Evolutionary conservation across 495 filamentous ascomycete species (phyloP).

Genomic region (Xylaria curta): DNA sequence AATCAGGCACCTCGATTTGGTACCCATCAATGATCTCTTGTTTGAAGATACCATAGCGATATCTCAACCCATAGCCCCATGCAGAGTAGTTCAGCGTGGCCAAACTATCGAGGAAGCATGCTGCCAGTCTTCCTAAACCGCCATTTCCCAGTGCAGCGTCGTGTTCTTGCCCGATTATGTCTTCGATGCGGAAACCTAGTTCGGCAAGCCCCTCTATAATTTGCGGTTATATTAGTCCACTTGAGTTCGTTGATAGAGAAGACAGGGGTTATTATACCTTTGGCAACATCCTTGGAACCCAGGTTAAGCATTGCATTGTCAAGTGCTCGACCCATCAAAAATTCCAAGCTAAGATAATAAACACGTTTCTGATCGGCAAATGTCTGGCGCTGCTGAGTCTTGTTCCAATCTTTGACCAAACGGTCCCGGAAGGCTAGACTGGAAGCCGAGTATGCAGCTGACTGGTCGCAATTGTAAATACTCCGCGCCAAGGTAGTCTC

Average conservation of each 20-base stretch:
- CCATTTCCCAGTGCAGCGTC: conserved; percentile 97
- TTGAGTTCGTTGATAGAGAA: not conserved
- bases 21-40: conserved; percentile 98
- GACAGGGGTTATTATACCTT: conserved; percentile 55
- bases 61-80: conserved; percentile 95
- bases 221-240: conserved; percentile 15
- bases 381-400: conserved; percentile 94
- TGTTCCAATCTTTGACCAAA: conserved; percentile 95
- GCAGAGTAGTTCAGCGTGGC: conserved; percentile 93
- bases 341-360: conserved; percentile 96
- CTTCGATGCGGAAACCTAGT: conserved; percentile 95
- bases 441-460: conserved; percentile 88
- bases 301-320: conserved; percentile 99
- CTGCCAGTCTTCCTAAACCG: conserved; percentile 90
- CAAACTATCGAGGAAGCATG: conserved; percentile 95
- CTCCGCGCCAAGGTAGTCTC: conserved; percentile 96
- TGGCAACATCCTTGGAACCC: conserved; percentile 82
- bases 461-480: conserved; percentile 97
- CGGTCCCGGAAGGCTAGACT: conserved; percentile 91
- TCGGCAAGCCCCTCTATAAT: conserved; percentile 76
- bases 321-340: conserved; percentile 92
- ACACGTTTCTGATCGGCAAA: conserved; percentile 88
- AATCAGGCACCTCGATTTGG: conserved; percentile 96
- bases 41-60: conserved; percentile 98
- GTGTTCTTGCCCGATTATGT: conserved; percentile 92